These are phyloP conservation scores for Pinus taeda DNA, from an alignment of 75 land plant species.

Conservation along the genomic window DNA sequence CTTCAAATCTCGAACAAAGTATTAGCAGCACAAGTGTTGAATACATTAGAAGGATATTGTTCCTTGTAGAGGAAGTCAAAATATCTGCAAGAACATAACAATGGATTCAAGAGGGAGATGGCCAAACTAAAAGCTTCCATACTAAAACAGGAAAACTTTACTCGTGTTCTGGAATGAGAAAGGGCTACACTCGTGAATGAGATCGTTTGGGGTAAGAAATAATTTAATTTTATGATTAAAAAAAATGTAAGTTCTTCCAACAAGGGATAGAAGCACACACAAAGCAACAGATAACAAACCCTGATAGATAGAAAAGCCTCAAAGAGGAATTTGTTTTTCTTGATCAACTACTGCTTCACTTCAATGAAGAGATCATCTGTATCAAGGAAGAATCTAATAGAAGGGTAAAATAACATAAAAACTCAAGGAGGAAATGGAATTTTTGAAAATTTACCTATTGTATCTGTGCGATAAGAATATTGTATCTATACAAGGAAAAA, in stretches of 20 bases:
- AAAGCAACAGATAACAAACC: background rate
- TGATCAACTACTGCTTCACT: background rate
- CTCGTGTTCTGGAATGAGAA: background rate
- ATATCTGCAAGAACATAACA: too few relatives aligned
- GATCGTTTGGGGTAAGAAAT: background rate
- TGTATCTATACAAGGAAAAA: background rate
- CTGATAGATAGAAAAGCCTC: background rate
- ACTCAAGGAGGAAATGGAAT: background rate
- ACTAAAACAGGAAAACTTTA: background rate
- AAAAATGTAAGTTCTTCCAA: slow-evolving; percentile 6
- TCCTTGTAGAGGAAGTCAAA: too few relatives aligned
- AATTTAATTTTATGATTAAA: background rate
- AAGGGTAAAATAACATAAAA: background rate
- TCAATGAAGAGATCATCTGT: background rate
- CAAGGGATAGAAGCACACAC: background rate
- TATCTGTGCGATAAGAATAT: background rate
- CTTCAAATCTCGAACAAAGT: too few relatives aligned
- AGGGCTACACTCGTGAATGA: background rate
- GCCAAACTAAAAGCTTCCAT: slow-evolving; percentile 3
- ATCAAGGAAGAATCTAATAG: background rate
- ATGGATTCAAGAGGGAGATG: background rate
- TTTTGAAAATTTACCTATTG: background rate
- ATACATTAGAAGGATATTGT: too few relatives aligned
- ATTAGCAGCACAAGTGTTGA: too few relatives aligned
- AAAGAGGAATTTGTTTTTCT: background rate